Evolutionary conservation across 2,329 filamentous ascomycete genomes (phyloP), one percentile per base, ranked within the genome.

Genomic region (Clarireedia homoeocarpa): DNA sequence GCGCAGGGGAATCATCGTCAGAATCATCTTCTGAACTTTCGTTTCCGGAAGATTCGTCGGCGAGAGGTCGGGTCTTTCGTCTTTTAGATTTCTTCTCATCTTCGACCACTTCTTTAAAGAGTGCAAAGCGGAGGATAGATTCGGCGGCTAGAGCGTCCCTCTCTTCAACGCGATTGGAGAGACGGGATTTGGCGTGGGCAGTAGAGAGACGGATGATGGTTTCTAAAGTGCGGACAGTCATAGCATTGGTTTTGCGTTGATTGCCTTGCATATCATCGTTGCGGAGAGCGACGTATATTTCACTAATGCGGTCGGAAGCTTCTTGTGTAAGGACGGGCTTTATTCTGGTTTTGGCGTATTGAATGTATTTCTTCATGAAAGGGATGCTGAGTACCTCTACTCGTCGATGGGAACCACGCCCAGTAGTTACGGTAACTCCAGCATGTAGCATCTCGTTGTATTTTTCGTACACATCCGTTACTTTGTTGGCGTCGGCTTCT

Each of bases 331-430:
- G 76, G 42, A 95, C 77, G 0, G 94, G 94, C 79, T 91, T 95
- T 67, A 96, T 81, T 68, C 94, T 80, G 38, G 83, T 88, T 76
- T 99, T 99, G 62, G 94, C 91, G 71, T 99, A 99, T 70, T 99
- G 94, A 47, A 99, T 95, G 72, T 96, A 99, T 74, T 99, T 99
- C 76, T 99, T 99, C 77, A 99, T 91, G 73, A 99, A 99, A 0
- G 91, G 89, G 59, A 99, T 96, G 73, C 89, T 95, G 53, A 99
- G 77, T 14, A 99, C 89, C 70, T 96, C 91, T 5, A 88, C 83
- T 62, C 87, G 86, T 71, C 88, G 88, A 64, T 83, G 83, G 26
- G 85, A 75, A 10, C 89, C 88, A 40, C 89, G 82, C 9, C 88
- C 87, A 12, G 85, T 79, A 4, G 85, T 89, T 15, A 89, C 73